Conservation (phyloP, 768 basidiomycete genomes). For the Tubosaeta sp. region DNA sequence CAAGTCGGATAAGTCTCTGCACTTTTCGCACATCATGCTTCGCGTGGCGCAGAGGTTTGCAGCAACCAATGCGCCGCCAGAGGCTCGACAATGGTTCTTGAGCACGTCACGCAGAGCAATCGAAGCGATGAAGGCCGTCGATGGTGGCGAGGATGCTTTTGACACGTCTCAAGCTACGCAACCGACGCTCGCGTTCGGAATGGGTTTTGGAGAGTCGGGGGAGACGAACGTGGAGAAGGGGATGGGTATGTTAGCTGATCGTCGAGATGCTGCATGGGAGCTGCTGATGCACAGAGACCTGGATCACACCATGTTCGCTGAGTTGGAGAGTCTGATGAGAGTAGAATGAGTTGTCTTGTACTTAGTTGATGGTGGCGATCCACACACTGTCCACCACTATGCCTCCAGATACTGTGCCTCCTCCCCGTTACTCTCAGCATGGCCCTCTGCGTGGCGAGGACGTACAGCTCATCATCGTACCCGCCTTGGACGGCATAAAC, state of each 20-base stretch:
- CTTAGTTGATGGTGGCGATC: conserved; percentile 11
- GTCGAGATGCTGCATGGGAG: conserved; percentile 68
- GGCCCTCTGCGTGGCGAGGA: conserved; percentile 24
- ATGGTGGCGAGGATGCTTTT: conserved; percentile 71
- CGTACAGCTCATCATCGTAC: conserved; percentile 75
- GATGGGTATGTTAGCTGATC: conserved; percentile 68
- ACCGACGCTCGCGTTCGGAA: conserved; percentile 73
- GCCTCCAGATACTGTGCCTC: conserved; percentile 44
- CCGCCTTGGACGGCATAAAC: conserved; percentile 61
- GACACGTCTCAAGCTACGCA: conserved; percentile 57
- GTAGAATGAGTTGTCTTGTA: conserved; percentile 43
- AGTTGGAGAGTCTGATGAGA: conserved; percentile 74
- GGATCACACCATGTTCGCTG: conserved; percentile 70
- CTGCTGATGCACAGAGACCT: conserved; percentile 68
- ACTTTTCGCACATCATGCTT: conserved; percentile 66
- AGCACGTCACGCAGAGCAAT: conserved; percentile 62
- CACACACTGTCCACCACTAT: conserved; percentile 10
- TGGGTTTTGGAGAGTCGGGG: conserved; percentile 75
- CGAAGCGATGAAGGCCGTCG: conserved; percentile 75
- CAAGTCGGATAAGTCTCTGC: conserved; percentile 60
- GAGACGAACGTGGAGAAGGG: conserved; percentile 66
- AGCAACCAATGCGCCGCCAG: conserved; percentile 39
- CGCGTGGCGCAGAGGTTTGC: conserved; percentile 67
- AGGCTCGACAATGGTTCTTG: conserved; percentile 49
- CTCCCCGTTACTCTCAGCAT: conserved; percentile 59